Evolutionary conservation across 768 basidiomycete genomes (phyloP).

Genomic region (Lactarius pseudohatsudake): DNA sequence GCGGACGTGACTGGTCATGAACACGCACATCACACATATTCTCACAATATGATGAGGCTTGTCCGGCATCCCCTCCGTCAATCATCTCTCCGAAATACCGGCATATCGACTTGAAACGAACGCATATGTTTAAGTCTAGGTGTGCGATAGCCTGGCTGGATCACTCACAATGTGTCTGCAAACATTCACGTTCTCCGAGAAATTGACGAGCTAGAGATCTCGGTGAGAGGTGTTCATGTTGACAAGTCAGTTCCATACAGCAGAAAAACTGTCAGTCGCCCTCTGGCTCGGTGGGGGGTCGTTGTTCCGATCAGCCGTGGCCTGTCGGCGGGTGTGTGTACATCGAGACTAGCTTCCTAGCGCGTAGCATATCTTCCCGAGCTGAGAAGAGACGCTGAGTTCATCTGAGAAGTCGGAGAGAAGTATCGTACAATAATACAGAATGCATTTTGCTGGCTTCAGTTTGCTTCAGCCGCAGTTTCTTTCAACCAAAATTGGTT

Average conservation of each 20-base stretch:
- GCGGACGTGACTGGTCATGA: background rate
- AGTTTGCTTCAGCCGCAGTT: conserved; percentile 8
- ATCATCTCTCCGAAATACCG: conserved; percentile 77
- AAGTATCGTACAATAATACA: conserved; percentile 69
- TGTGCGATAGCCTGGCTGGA: background rate
- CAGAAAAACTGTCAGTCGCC: conserved; percentile 58
- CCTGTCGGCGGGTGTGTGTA: conserved; percentile 47
- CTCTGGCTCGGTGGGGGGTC: conserved; percentile 66
- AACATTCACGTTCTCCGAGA: conserved; percentile 55
- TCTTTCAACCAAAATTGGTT: background rate
- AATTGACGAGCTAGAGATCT: conserved; percentile 43
- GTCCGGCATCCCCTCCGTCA: conserved; percentile 45
- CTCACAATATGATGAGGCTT: conserved; percentile 56
- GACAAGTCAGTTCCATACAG: conserved; percentile 43
- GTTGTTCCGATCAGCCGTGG: conserved; percentile 43
- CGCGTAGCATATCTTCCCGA: conserved; percentile 66
- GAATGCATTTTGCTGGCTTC: conserved; percentile 75
- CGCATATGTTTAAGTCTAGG: background rate
- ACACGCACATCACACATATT: conserved; percentile 77
- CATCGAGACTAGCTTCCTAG: conserved; percentile 51
- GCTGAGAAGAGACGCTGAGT: conserved; percentile 42
- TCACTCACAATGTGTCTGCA: conserved; percentile 72
- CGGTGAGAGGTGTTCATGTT: conserved; percentile 30
- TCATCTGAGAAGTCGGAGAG: background rate
- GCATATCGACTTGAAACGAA: conserved; percentile 57